Evolutionary conservation across 306 rosid species (phyloP), one percentile per base, ranked within the genome.

Genomic region (Pterocarpus macrocarpus): DNA sequence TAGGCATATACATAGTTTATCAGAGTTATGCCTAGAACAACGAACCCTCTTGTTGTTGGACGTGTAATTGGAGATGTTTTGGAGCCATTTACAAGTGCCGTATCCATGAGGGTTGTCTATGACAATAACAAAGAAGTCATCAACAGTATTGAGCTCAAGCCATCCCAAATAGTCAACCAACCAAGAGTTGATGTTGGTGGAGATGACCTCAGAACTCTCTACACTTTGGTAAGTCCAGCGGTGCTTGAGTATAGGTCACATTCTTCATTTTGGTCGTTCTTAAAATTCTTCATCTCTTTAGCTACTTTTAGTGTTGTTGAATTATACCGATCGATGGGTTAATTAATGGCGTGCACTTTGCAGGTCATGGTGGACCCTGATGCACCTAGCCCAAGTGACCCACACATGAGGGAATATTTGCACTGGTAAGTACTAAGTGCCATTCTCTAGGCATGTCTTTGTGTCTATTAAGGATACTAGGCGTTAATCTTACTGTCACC

Each of bases 321-420:
- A 1, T 43, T 43, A 22, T 22, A 22, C 28, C 28, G 28, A 22
- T 22, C 28, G 28, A 22, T 22, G 28, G 28, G 28, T 22, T 22
- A 22, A 8, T 7, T 39, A 22, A 12, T 56, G 38, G 52, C 52
- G 17, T 74, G 69, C 15, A 22, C 22, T 43, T 22, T 8, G 39
- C 69, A 81, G 84, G 15, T 81, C 2, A 57, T 81, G 85, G 85
- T 74, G 64, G 72, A 81, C 35, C 80, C 80, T 5, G 85, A 81
- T 74, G 85, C 85, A 43, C 85, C 85, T 4, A 74, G 85, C 76
- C 85, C 85, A 14, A 66, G 80, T 17, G 7, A 85, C 9, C 88
- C 88, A 2, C 30, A 49, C 13, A 4, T 56, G 70, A 74, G 56
- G 36, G 84, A 74, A 63, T 81, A 73, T 62, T 73, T 81, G 69